These are phyloP conservation scores for Suillus alpinus DNA, from an alignment of 768 basidiomycete genomes.

Conservation along the genomic window DNA sequence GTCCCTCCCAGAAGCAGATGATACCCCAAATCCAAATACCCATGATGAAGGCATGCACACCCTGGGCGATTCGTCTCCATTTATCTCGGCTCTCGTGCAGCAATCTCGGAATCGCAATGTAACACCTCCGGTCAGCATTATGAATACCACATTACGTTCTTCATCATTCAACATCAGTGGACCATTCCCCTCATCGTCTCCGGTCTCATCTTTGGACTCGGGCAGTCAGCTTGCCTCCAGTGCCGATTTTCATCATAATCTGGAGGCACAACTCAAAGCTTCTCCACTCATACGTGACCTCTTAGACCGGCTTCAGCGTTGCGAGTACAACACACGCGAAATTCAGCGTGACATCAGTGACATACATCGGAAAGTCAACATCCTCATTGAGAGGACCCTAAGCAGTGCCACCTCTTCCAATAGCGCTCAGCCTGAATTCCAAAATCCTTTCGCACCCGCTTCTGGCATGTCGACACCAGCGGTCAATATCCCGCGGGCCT, in stretches of 20 bases:
- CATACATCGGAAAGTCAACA: conserved; percentile 72
- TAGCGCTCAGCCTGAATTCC: conserved; percentile 66
- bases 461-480: conserved; percentile 31
- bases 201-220: conserved; percentile 76
- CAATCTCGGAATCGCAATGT: conserved; percentile 37
- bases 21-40: conserved; percentile 38
- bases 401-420: conserved; percentile 17
- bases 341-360: conserved; percentile 74
- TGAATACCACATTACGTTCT: conserved; percentile 32
- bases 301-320: conserved; percentile 68
- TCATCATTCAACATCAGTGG: conserved; percentile 43
- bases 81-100: conserved; percentile 39
- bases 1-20: conserved; percentile 54
- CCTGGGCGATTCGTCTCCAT: conserved; percentile 29
- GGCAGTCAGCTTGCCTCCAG: conserved; percentile 58
- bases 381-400: conserved; percentile 69
- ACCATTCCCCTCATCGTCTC: conserved; percentile 62
- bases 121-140: conserved; percentile 46
- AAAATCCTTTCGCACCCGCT: conserved; percentile 68
- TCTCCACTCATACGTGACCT: conserved; percentile 78
- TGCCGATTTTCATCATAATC: conserved; percentile 44
- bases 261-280: conserved; percentile 72
- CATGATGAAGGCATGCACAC: conserved; percentile 24
- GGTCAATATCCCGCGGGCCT: conserved; percentile 53
- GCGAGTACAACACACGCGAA: conserved; percentile 66